These are phyloP conservation scores for Moringa oleifera DNA, from an alignment of 345 rosid genomes.

Conservation along the genomic window DNA sequence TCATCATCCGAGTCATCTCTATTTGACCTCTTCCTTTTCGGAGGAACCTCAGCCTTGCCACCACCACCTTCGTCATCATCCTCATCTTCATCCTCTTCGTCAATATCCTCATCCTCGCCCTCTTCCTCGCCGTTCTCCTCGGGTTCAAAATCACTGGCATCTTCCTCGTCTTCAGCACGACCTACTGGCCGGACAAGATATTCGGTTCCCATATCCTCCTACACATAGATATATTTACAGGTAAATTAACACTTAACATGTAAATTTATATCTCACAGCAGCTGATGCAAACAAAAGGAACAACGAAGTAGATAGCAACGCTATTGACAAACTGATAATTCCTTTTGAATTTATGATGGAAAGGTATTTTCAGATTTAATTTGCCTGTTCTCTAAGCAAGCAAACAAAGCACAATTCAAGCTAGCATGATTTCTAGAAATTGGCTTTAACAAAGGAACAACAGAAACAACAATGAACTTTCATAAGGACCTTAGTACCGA, in stretches of 20 bases:
- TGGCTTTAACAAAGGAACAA: too few species aligned
- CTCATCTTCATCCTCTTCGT: slow-evolving; percentile 43
- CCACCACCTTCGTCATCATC: slow-evolving; percentile 29
- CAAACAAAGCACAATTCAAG: background rate
- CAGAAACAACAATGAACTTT: too few species aligned
- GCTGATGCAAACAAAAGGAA: background rate
- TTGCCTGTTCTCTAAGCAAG: background rate
- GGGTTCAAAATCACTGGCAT: slow-evolving; percentile 83
- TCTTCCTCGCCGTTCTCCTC: slow-evolving; percentile 75
- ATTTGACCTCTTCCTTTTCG: slow-evolving; percentile 62
- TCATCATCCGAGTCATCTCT: slow-evolving; percentile 46
- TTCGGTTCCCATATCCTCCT: slow-evolving; percentile 84
- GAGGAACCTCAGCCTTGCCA: slow-evolving; percentile 61
- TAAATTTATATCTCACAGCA: too few species aligned
- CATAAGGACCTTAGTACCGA: too few species aligned
- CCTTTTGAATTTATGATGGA: too few species aligned
- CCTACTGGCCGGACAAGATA: slow-evolving; percentile 79
- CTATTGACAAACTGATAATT: background rate
- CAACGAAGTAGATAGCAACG: background rate
- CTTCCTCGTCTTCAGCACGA: slow-evolving; percentile 81
- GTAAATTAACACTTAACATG: background rate
- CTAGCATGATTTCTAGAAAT: background rate
- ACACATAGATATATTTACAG: background rate
- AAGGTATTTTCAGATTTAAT: too few species aligned
- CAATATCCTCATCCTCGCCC: slow-evolving; percentile 40